Conservation (phyloP, 768 basidiomycete genomes). For the Solioccasus polychromus region DNA sequence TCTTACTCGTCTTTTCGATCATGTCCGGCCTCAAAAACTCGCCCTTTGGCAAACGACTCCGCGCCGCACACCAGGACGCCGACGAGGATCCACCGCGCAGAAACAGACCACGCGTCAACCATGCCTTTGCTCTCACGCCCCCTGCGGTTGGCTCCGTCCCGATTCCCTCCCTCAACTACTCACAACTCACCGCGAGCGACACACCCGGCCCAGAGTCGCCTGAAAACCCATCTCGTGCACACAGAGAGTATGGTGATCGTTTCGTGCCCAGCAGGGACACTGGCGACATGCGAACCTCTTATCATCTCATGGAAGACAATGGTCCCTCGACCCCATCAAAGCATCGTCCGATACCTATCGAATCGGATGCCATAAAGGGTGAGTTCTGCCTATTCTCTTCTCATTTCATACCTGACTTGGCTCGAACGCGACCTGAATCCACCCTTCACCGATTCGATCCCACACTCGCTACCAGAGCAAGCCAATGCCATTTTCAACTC, state of each 20-base stretch:
- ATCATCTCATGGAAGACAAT: slow-evolving; percentile 55
- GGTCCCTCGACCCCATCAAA: slow-evolving; percentile 60
- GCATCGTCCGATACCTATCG: slow-evolving; percentile 60
- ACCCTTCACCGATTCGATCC: slow-evolving; percentile 21
- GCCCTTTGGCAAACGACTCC: slow-evolving; percentile 80
- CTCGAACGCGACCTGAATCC: slow-evolving; percentile 5
- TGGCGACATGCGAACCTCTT: slow-evolving; percentile 59
- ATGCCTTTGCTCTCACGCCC: slow-evolving; percentile 47
- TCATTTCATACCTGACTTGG: background rate
- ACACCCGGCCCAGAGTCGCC: slow-evolving; percentile 43
- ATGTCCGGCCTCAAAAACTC: slow-evolving; percentile 85
- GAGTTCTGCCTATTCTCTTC: slow-evolving; percentile 8
- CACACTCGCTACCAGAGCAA: slow-evolving; percentile 53
- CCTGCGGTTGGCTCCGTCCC: slow-evolving; percentile 36
- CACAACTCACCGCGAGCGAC: slow-evolving; percentile 51
- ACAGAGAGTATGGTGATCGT: slow-evolving; percentile 50
- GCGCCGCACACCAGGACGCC: slow-evolving; percentile 60
- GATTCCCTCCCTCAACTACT: slow-evolving; percentile 56
- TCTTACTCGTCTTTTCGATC: background rate
- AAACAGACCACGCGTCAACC: slow-evolving; percentile 49
- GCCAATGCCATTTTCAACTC: slow-evolving; percentile 79
- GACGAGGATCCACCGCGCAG: slow-evolving; percentile 53
- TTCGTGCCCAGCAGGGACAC: slow-evolving; percentile 64
- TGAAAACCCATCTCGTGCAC: slow-evolving; percentile 29
- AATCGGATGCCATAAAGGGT: slow-evolving; percentile 79